Conservation (phyloP, 768 basidiomycete genomes). For the Boletales sp. region DNA sequence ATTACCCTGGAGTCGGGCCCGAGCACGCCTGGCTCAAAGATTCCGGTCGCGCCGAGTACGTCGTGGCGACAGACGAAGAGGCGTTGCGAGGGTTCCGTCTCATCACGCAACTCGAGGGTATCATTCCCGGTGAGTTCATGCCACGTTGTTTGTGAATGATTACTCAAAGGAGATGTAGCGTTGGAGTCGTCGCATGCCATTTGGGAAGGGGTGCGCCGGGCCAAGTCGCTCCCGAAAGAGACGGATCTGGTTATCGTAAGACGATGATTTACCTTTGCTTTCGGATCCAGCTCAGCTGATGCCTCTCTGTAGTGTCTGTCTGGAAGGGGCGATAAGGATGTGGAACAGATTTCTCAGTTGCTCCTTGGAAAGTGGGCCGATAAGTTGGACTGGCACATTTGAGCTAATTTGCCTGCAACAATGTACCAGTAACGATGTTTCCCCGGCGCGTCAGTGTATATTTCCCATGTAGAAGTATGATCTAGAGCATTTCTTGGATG, state of each 20-base stretch:
- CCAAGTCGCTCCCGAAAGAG: slow-evolving; percentile 80
- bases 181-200: slow-evolving; percentile 94
- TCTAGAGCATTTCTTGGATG: no score
- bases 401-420: slow-evolving; percentile 2
- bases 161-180: neutral
- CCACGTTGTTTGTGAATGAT: neutral
- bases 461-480: no score
- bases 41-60: slow-evolving; percentile 89
- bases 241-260: no score
- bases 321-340: slow-evolving; percentile 97
- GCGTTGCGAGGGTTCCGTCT: slow-evolving; percentile 90
- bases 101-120: slow-evolving; percentile 91
- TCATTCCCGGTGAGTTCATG: slow-evolving; percentile 76
- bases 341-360: slow-evolving; percentile 91
- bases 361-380: slow-evolving; percentile 94
- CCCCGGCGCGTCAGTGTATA: no score
- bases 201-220: slow-evolving; percentile 84
- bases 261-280: no score
- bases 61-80: slow-evolving; percentile 90
- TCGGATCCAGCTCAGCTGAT: no score
- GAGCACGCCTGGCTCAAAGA: slow-evolving; percentile 99
- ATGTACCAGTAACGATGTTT: no score
- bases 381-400: slow-evolving; percentile 88
- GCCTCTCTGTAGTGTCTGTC: slow-evolving; percentile 33
- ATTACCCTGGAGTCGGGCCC: slow-evolving; percentile 97